Evolutionary conservation across 306 rosid genomes (phyloP), one percentile per base, ranked within the genome.

Genomic region (Vicia villosa): DNA sequence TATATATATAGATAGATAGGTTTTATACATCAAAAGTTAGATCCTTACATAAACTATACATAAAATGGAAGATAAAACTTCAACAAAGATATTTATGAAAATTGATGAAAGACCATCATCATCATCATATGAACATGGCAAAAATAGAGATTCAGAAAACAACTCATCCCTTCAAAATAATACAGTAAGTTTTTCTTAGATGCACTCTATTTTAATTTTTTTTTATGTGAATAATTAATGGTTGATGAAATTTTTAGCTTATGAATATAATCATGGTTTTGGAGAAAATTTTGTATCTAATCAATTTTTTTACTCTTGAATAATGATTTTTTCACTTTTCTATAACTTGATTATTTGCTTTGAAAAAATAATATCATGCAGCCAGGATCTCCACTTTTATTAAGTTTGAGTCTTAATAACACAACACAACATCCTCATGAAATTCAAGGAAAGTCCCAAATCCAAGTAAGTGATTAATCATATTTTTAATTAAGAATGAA

Each of bases 41-140:
- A 56, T 56, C 62, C 38, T 56, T 36, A 56, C 37, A 56, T 26
- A 20, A 54, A 54, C 13, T 11, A 21, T 49, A 49, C 51, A 5
- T 14, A 69, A 69, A 32, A 77, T 83, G 85, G 85, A 80, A 77
- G 79, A 56, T 17, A 74, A 73, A 77, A 15, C 17, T 52, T 54
- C 22, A 63, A 32, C 32, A 37, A 70, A 61, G 59, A 65, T 70
- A 15, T 70, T 74, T 69, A 10, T 57, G 17, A 22, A 69, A 54
- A 19, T 55, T 37, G 78, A 65, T 20, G 69, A 69, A 63, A 69
- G n/a, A 16, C 65, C 72, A 63, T n/a, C 80, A 63, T 22, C 80
- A 63, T 22, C 28, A 24, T 24, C 28, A 1, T 24, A 24, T 24
- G 28, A 6, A 50, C 73, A 69, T 64, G 5, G 8, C 21, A 37